A percentile compares a stretch with the other conserved stretches of the same genome.
These are phyloP conservation scores for Dendrobium catenatum DNA, from an alignment of 106 monocot species.

Conservation along the genomic window DNA sequence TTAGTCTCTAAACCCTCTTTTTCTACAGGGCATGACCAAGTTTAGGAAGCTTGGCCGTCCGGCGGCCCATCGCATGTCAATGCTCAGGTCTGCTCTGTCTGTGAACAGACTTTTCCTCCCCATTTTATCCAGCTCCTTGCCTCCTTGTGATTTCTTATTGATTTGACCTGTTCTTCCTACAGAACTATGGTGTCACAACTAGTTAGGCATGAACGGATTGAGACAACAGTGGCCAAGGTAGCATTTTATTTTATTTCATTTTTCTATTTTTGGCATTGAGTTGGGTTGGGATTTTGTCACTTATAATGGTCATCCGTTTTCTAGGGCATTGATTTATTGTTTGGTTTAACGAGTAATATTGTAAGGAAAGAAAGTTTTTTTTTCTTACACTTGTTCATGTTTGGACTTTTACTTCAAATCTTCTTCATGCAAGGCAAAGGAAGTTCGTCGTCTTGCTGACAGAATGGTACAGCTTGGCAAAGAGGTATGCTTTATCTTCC, in stretches of 20 bases:
- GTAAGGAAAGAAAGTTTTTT: not conserved
- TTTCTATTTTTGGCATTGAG: not conserved
- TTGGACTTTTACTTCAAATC: not conserved
- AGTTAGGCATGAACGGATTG: conserved; percentile 95
- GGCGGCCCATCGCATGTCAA: conserved; percentile 56
- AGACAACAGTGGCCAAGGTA: conserved; percentile 94
- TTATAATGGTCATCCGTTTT: not conserved
- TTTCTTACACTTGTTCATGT: not conserved
- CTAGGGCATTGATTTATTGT: not conserved
- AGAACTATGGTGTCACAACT: conserved; percentile 98
- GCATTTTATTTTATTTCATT: not conserved
- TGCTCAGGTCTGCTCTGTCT: conserved; percentile 56
- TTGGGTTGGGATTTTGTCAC: not conserved
- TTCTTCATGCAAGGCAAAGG: conserved; percentile 64
- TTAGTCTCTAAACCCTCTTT: not conserved
- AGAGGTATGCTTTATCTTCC: conserved; percentile 39
- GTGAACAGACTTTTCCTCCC: not conserved
- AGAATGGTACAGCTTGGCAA: conserved; percentile 96
- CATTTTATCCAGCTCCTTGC: not conserved
- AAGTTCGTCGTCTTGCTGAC: conserved; percentile 87
- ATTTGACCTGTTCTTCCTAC: conserved; percentile 3
- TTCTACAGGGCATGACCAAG: conserved; percentile 40
- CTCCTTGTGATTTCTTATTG: not conserved
- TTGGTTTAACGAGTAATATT: not conserved
- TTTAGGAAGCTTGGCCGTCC: conserved; percentile 89